Evolutionary conservation across 257 asterid species (phyloP).

Genomic region (Fraxinus pennsylvanica): DNA sequence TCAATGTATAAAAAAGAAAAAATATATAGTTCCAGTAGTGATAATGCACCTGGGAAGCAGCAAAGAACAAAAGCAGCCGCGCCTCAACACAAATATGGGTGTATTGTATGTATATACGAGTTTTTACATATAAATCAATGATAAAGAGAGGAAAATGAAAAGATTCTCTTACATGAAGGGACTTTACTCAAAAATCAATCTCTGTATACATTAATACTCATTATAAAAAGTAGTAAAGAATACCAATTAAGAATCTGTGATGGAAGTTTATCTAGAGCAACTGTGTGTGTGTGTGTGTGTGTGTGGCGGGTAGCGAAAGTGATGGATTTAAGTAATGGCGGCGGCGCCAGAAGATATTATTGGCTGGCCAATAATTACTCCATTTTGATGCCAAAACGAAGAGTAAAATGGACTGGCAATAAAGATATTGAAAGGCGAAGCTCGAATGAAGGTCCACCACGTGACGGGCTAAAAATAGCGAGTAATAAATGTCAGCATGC

Average conservation of each 20-base stretch:
- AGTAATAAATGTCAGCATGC: not conserved
- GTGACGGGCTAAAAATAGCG: not conserved
- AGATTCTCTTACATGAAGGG: constrained; percentile 38
- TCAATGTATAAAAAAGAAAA: constrained; percentile 10
- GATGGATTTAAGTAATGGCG: constrained; percentile 12
- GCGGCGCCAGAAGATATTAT: constrained; percentile 16
- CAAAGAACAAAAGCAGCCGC: constrained; percentile 30
- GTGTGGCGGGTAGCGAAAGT: constrained; percentile 10
- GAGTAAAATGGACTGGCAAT: not conserved
- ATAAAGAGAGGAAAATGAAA: constrained; percentile 23
- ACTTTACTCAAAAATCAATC: constrained; percentile 18
- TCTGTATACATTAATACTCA: constrained; percentile 7
- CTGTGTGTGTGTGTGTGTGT: no score
- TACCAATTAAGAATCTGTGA: constrained; percentile 29
- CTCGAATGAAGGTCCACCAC: not conserved
- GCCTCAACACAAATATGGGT: constrained; percentile 36
- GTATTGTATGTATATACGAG: constrained; percentile 40
- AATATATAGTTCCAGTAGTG: not conserved
- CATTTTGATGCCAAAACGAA: not conserved
- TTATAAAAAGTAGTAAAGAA: constrained; percentile 11
- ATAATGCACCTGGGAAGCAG: constrained; percentile 45
- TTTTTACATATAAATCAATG: constrained; percentile 31
- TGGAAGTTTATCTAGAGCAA: constrained; percentile 12
- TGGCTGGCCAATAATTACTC: not conserved
- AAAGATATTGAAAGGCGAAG: not conserved